Evolutionary conservation across 192 early-diverging fungal genomes (phyloP).

Genomic region (Podila minutissima): DNA sequence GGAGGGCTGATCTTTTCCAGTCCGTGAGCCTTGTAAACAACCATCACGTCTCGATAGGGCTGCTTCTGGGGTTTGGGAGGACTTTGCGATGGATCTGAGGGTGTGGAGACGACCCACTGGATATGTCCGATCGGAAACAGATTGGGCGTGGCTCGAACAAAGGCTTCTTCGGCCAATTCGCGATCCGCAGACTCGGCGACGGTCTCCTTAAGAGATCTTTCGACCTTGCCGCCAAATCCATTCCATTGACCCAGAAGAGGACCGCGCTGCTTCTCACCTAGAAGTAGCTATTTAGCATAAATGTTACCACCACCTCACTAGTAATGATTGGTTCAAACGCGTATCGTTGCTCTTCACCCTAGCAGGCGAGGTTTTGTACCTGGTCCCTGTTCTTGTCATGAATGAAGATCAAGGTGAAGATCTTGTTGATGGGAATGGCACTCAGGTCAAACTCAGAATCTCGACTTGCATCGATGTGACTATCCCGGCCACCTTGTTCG

Average conservation of each 20-base stretch:
- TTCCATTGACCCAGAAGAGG: conserved; percentile 42
- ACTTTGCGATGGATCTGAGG: too few species aligned
- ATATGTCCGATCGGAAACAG: conserved; percentile 28
- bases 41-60: conserved; percentile 31
- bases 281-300: conserved; percentile 12
- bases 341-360: background rate
- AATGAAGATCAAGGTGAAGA: conserved; percentile 43
- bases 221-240: conserved; percentile 50
- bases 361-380: background rate
- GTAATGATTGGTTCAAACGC: too few species aligned
- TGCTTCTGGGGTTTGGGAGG: background rate
- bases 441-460: conserved; percentile 18
- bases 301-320: too few species aligned
- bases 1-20: background rate
- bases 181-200: conserved; percentile 29
- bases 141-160: conserved; percentile 14
- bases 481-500: too few species aligned
- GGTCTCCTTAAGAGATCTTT: conserved; percentile 10
- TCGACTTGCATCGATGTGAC: background rate
- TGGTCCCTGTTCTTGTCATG: conserved; percentile 28
- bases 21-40: conserved; percentile 32
- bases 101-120: conserved; percentile 31
- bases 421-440: conserved; percentile 16
- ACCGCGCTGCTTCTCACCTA: conserved; percentile 33
- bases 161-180: conserved; percentile 31